Base-by-base conservation (phyloP, 495 filamentous ascomycete species). In the Hypoxylon intermedium region DNA sequence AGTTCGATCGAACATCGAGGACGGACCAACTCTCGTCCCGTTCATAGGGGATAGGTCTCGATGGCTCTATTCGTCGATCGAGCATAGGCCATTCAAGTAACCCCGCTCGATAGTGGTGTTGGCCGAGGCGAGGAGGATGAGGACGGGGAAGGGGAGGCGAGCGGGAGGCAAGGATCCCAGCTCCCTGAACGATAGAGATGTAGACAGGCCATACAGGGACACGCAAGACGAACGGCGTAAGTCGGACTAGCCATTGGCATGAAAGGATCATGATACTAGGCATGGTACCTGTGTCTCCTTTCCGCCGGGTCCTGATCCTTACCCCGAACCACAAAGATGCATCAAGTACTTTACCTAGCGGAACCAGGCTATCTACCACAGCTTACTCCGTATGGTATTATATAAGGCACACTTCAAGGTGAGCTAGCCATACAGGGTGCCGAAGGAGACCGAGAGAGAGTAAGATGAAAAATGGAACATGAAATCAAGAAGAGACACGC, bases 61-160 rank as follows among this genome's bases (percentile, higher is more conserved):
- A 71, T 61, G 75, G 74, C 74, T 73, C 75, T 67, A 79, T 75
- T 77, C 75, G 72, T 75, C 71, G 70, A 74, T 67, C 63, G 60
- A 69, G 65, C 67, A 58, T 12, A 37, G 11, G 52, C 44, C 20
- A 6, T 16, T 34, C 30, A 64, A 48, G 67, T 69, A 76, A 73
- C 80, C 76, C 76, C 75, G 76, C 77, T 75, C 62, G 67, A 68
- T 65, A 59, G 50, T 59, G 50, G 47, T 31, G 53, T 60, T 59
- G 60, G 65, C 64, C 61, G 63, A 74, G 58, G 63, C 58, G 67
- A 72, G 46, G 44, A 56, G 57, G 66, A 70, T 6, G 36, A 71
- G 72, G 64, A 64, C 51, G 69, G 69, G 72, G 70, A 74, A 69
- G 71, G 70, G 64, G 69, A 60, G 64, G 68, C 65, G 67, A 58